Evolutionary conservation across 2,329 filamentous ascomycete genomes (phyloP).

Genomic region (Arthrobotrys megalospora): DNA sequence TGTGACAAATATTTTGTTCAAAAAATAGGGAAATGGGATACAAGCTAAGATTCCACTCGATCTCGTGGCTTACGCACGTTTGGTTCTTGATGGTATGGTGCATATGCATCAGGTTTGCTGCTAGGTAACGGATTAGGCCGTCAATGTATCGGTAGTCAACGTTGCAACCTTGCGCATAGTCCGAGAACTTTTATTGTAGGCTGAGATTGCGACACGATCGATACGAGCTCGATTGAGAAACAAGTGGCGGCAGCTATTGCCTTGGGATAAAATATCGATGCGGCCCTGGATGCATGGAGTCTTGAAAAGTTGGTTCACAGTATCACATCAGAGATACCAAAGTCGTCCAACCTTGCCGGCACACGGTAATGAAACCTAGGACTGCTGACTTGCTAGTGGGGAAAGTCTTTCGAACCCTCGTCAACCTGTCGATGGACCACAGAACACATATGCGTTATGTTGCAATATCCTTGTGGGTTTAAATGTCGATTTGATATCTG

Average conservation of each 20-base stretch:
- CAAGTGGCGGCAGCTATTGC: neutral
- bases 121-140: neutral
- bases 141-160: neutral
- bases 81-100: neutral
- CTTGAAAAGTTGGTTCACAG: neutral
- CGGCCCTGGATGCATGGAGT: slow-evolving; percentile 10
- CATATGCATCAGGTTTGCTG: neutral
- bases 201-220: neutral
- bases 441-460: neutral
- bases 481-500: neutral
- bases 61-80: slow-evolving; percentile 8
- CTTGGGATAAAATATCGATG: neutral
- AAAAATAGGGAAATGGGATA: neutral
- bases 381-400: neutral
- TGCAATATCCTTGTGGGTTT: neutral
- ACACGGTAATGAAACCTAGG: neutral
- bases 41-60: neutral
- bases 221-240: neutral
- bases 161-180: neutral
- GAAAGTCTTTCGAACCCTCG: neutral
- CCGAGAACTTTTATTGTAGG: neutral
- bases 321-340: neutral
- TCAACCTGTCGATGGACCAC: neutral
- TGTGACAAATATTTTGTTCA: neutral
- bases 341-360: neutral